Base-by-base conservation (phyloP, 106 monocot genomes). In the Gastrodia elata region DNA sequence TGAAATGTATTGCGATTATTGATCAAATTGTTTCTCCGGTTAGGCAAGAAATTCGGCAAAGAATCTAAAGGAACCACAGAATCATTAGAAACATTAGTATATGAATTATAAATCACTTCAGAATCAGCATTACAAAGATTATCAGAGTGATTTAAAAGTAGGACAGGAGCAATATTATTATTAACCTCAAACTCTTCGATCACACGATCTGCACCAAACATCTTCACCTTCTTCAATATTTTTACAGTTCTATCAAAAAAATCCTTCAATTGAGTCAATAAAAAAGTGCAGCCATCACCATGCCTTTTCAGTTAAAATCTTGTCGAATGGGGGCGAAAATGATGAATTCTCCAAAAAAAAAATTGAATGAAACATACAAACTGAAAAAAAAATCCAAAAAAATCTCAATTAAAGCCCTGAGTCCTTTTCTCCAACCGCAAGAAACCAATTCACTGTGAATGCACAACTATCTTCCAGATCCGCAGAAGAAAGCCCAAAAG, bases 171-270 rank as follows among this genome's bases (percentile, higher is more conserved):
- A n/a, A n/a, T n/a, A n/a, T n/a, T n/a, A n/a, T n/a, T n/a, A n/a
- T n/a, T n/a, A n/a, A n/a, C 68, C 32, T 95, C 91, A 59, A 95
- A 95, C 38, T 84, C 87, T 43, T 81, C 75, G 37, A 95, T 87
- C 57, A 91, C 84, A 15, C 30, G 39, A 26, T 89, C 82, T n/a
- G 71, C 46, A 52, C 61, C 73, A 39, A 84, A 84, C 59, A 65
- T 75, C 39, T 59, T 76, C 71, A 71, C 80, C 77, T 84, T 84
- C 76, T 64, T 40, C 24, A 69, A 40, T 40, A 39, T 69, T 25
- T 69, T 9, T 40, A 40, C 39, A 24, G 25, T 35, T 69, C 69
- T 25, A 41, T 39, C 39, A 5, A 69, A 9, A 40, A 26, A 13
- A 24, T 69, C n/a, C 27, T 40, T 41, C 69, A 3, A 11, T 13